A percentile compares a stretch with the other conserved stretches of the same genome.
Conservation (phyloP, 225 moss, liverwort and hornwort genomes). For the Antitrichia curtipendula region DNA sequence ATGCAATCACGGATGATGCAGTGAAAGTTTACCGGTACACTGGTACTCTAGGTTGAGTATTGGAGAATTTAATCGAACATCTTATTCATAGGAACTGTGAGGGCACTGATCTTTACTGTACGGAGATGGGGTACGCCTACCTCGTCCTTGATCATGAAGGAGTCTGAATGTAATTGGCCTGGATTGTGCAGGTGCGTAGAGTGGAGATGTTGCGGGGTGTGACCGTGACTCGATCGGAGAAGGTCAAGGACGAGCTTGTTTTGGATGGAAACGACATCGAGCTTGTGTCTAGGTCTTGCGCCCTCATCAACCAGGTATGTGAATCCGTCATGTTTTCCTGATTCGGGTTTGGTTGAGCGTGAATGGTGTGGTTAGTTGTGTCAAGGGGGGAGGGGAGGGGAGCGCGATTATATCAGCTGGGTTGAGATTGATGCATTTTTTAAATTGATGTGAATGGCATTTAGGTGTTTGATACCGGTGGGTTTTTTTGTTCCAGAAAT, state of each 20-base stretch:
- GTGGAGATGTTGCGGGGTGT: conserved; percentile 57
- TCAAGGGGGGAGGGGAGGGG: too few relatives aligned
- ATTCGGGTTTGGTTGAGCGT: not conserved
- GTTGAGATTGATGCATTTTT: too few relatives aligned
- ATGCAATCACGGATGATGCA: not conserved
- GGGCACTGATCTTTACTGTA: not conserved
- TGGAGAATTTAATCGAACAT: not conserved
- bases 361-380: not conserved
- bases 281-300: conserved; percentile 59
- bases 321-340: not conserved
- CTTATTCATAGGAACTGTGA: not conserved
- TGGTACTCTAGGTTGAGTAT: too few relatives aligned
- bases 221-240: conserved; percentile 63
- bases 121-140: not conserved
- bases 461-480: too few relatives aligned
- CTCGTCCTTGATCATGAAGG: not conserved
- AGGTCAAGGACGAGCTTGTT: conserved; percentile 73
- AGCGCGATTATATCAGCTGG: too few relatives aligned
- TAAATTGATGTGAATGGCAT: too few relatives aligned
- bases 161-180: not conserved
- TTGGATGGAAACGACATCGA: conserved; percentile 73
- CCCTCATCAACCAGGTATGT: conserved; percentile 61
- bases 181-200: conserved; percentile 36
- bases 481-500: too few relatives aligned
- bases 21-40: not conserved